Conservation (phyloP, 2,329 filamentous ascomycete genomes). For the Cladosporium cucumerinum region DNA sequence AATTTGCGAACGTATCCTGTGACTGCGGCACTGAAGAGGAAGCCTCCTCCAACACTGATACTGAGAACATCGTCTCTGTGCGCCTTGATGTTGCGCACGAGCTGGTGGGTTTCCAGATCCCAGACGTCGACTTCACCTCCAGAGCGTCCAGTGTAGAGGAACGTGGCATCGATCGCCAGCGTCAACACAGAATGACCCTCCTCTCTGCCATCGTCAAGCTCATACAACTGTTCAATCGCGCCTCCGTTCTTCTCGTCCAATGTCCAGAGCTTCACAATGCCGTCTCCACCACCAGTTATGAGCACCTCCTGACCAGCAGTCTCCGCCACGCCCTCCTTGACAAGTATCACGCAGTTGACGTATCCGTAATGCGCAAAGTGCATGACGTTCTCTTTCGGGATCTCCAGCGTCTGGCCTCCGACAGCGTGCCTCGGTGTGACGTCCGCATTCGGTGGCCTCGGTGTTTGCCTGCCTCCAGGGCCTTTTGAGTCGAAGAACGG, state of each 20-base stretch:
- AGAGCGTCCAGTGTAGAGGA: constrained; percentile 86
- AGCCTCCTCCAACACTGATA: constrained; percentile 78
- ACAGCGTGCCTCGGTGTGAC: constrained; percentile 46
- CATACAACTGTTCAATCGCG: constrained; percentile 67
- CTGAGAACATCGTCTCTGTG: constrained; percentile 81
- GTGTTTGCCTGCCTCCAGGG: constrained; percentile 75
- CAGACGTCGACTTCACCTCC: constrained; percentile 90
- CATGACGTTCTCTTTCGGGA: constrained; percentile 73
- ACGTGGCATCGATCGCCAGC: constrained; percentile 81
- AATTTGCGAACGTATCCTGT: constrained; percentile 70
- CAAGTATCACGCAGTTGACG: constrained; percentile 91
- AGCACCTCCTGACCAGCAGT: constrained; percentile 72
- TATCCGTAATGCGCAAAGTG: constrained; percentile 95
- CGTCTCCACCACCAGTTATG: constrained; percentile 89
- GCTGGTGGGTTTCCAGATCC: constrained; percentile 92
- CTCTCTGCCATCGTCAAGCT: constrained; percentile 57
- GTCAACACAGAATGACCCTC: constrained; percentile 67
- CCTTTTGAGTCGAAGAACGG: constrained; percentile 91
- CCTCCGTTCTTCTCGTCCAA: constrained; percentile 59
- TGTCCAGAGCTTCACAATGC: constrained; percentile 90
- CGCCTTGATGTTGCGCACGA: constrained; percentile 79
- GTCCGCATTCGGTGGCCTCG: constrained; percentile 61
- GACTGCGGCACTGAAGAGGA: constrained; percentile 84
- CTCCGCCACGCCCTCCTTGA: constrained; percentile 67
- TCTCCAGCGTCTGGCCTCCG: constrained; percentile 69